Evolutionary conservation across 164 flowering plant genomes (phyloP).

Genomic region (Santalum album): DNA sequence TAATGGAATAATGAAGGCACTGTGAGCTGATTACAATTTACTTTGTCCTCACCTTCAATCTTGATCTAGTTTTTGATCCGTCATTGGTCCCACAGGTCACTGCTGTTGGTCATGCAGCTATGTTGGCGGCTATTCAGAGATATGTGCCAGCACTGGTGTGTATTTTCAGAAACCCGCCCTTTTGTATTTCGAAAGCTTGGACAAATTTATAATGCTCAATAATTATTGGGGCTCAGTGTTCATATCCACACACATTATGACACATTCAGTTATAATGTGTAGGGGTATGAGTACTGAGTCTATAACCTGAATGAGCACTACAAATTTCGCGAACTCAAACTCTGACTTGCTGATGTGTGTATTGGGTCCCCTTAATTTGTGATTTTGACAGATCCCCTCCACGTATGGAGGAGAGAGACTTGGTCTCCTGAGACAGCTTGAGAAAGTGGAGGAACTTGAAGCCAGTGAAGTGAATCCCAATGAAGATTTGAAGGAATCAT

Average conservation of each 20-base stretch:
- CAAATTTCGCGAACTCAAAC: too few relatives aligned
- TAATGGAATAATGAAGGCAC: too few relatives aligned
- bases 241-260: too few relatives aligned
- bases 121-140: constrained; percentile 89
- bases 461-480: constrained; percentile 32
- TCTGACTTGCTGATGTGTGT: neutral
- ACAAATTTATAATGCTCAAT: too few relatives aligned
- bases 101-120: constrained; percentile 97
- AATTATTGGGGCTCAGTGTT: too few relatives aligned
- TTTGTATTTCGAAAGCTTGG: neutral
- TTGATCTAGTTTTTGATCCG: constrained; percentile 1
- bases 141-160: constrained; percentile 70
- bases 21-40: too few relatives aligned
- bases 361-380: neutral
- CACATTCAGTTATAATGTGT: too few relatives aligned
- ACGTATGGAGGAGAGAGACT: constrained; percentile 84
- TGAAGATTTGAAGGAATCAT: constrained; percentile 34
- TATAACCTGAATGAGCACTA: too few relatives aligned
- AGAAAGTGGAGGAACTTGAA: constrained; percentile 82
- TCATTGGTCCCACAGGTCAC: constrained; percentile 53
- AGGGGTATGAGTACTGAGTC: too few relatives aligned
- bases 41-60: too few relatives aligned
- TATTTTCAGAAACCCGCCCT: neutral
- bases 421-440: constrained; percentile 89
- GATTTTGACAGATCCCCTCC: constrained; percentile 63